Evolutionary conservation across 2,329 filamentous ascomycete genomes (phyloP), one percentile per base, ranked within the genome.

Genomic region (Aspergillus sclerotialis): DNA sequence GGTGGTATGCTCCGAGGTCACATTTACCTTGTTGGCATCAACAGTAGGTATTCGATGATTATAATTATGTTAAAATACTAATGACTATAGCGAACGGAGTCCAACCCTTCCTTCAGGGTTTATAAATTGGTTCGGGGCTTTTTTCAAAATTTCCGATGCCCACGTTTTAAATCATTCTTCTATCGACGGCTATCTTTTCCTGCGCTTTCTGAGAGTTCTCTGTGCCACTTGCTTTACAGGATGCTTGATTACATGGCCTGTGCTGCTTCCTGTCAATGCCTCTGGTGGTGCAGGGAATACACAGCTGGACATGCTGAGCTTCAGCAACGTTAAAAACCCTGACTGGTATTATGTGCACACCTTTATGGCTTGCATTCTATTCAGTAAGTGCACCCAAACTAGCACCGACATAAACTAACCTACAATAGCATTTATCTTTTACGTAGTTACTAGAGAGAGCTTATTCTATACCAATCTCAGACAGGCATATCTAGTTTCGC

Each of bases 381-480:
- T 83, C 61, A 79, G 70, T 71, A 48, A 45, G 64, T 42, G 12
- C 6, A 23, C 5, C 17, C 11, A 8, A n/a, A n/a, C n/a, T n/a
- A n/a, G n/a, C n/a, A n/a, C n/a, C n/a, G n/a, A n/a, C n/a, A n/a
- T n/a, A n/a, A n/a, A n/a, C n/a, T n/a, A n/a, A n/a, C n/a, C n/a
- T n/a, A n/a, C n/a, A n/a, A 6, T 16, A 67, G 65, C 80, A 25
- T 94, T 94, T 55, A 73, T 96, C 37, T 80, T 95, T 53, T 90
- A 87, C 58, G 80, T 86, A 46, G 77, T 96, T 39, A 81, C 85
- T 30, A 78, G 90, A 32, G 90, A 96, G 60, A 82, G 81, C 52
- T 82, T 96, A 48, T 94, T 82, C 70, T 94, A 87, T 61, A 81
- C 94, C 61, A 93, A 92, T 49, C 65, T 95, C 15, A 83, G 89